These are phyloP conservation scores for Clausena lansium DNA, from an alignment of 345 rosid species.

Conservation along the genomic window DNA sequence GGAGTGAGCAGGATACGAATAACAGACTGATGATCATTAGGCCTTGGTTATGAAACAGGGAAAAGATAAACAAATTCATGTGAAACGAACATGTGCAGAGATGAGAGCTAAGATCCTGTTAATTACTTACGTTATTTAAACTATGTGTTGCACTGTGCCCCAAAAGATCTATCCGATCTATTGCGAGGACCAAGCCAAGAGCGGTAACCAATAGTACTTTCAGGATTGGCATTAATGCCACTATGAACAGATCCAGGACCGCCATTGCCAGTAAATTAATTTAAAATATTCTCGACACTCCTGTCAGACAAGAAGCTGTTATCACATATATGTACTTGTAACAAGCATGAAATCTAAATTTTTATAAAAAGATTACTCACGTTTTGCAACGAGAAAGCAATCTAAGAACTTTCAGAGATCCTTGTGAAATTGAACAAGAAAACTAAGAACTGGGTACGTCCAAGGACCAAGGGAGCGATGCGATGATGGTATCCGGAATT, in stretches of 20 bases:
- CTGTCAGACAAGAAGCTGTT: neutral
- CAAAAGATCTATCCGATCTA: slow-evolving; percentile 30
- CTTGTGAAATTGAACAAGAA: neutral
- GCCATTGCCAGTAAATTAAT: slow-evolving; percentile 22
- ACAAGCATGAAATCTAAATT: neutral
- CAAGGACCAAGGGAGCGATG: too few relatives aligned
- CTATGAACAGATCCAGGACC: slow-evolving; percentile 32
- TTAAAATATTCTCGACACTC: neutral
- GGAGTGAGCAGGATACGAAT: neutral
- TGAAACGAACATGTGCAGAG: neutral
- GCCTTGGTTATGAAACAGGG: neutral
- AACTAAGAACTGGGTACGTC: too few relatives aligned
- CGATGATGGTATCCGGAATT: too few relatives aligned
- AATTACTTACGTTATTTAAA: slow-evolving; percentile 33
- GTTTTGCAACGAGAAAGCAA: neutral
- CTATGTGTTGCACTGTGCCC: slow-evolving; percentile 29
- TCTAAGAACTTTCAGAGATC: neutral
- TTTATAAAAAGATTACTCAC: neutral
- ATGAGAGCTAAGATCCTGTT: too few relatives aligned
- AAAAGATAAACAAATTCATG: neutral
- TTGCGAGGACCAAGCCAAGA: slow-evolving; percentile 39
- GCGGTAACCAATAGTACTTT: slow-evolving; percentile 42
- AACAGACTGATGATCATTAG: neutral
- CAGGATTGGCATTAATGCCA: slow-evolving; percentile 39
- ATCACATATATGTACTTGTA: neutral